phyloP scores from a whole-genome alignment of 768 basidiomycete species.

The Boletus subcaerulescens region DNA sequence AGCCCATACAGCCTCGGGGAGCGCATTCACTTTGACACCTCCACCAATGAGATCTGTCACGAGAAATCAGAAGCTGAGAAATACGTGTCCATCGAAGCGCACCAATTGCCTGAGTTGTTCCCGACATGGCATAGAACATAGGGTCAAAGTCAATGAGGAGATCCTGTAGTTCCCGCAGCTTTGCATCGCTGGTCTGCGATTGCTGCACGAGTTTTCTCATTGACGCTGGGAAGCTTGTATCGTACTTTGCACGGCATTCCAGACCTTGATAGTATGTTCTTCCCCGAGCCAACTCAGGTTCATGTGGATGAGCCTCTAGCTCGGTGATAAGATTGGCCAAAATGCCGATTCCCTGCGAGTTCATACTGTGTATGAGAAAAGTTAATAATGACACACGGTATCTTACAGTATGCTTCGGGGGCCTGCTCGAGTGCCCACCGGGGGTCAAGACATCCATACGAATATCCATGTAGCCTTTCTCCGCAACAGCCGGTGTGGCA shows the following conservation, averaged over 20 bases:
- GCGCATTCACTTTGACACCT: constrained; percentile 44
- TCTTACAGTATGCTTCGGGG: constrained; percentile 50
- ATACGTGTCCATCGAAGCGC: constrained; percentile 1
- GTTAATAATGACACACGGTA: neutral
- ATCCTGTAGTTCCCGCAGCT: constrained; percentile 11
- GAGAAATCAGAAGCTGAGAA: constrained; percentile 21
- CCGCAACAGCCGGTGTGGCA: constrained; percentile 31
- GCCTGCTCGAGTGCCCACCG: constrained; percentile 55
- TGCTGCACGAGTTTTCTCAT: constrained; percentile 20
- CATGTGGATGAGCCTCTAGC: constrained; percentile 44
- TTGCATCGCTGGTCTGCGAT: constrained; percentile 22
- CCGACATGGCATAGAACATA: constrained; percentile 14
- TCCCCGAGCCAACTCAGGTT: constrained; percentile 29
- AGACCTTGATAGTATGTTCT: constrained; percentile 31
- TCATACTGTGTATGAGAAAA: neutral
- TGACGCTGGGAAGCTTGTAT: constrained; percentile 31
- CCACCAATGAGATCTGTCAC: constrained; percentile 41
- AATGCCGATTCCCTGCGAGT: constrained; percentile 46
- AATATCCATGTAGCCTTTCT: constrained; percentile 45
- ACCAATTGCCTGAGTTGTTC: constrained; percentile 31
- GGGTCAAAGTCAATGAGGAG: constrained; percentile 23
- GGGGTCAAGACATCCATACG: constrained; percentile 42
- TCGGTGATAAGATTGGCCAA: constrained; percentile 46
- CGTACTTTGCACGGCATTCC: constrained; percentile 42
- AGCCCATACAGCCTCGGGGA: constrained; percentile 42